Evolutionary conservation across 768 basidiomycete species (phyloP), one percentile per base, ranked within the genome.

Genomic region (Suillus subalutaceus): DNA sequence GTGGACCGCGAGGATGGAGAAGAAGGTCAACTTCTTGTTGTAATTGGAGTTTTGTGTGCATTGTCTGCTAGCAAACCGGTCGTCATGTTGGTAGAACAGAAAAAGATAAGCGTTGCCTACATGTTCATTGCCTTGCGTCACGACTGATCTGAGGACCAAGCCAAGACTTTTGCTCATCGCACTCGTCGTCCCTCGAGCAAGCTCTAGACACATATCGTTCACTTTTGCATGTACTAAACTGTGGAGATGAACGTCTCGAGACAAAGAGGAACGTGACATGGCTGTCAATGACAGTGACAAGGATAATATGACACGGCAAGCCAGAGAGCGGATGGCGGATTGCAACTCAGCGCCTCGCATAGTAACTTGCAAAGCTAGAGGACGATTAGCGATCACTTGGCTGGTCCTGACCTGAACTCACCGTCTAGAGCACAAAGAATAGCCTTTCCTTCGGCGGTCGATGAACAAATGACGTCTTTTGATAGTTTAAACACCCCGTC

Each of bases 1-100:
- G 90, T 10, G 94, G 94, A 6, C 91, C 81, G 26, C 92, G 89
- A 56, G 93, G 93, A 71, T 95, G 94, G 13, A 96, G 73, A 30
- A 94, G 77, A 35, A 89, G 73, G 65, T 92, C 91, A 57, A 91
- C 72, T 43, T 78, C 78, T 26, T 72, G 78, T 66, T 82, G 77
- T 38, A 73, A 58, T 41, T 70, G 61, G 48, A 70, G 64, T 59
- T 56, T 67, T 26, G 68, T 61, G 32, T 46, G 46, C 30, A 68
- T 63, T 64, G 60, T 69, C 72, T 78, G 67, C 60, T 43, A 41
- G 58, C 12, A 62, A 52, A 46, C 6, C 10, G 48, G n/a, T 66
- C 38, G 43, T 67, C 64, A 41, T 30, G 12, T 48, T 26, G 44
- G 56, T 7, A 57, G 16, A 48, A 37, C n/a, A 4, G 7, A 26